These are phyloP conservation scores for Allium cepa DNA, from an alignment of 106 monocot species.

Conservation along the genomic window DNA sequence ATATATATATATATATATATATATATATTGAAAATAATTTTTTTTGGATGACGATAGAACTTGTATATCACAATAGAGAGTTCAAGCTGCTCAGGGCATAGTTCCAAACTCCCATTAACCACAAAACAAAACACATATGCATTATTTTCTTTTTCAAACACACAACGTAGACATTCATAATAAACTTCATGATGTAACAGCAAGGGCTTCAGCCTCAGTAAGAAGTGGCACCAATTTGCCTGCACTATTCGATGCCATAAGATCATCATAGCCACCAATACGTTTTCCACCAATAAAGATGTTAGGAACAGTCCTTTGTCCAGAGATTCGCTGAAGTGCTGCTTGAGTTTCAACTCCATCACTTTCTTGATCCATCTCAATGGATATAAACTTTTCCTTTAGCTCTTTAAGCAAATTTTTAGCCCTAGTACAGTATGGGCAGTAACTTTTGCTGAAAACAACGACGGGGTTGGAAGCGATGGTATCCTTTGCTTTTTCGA, in stretches of 20 bases:
- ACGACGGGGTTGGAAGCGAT: no score
- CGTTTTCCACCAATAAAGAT: slow-evolving; percentile 80
- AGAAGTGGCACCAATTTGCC: slow-evolving; percentile 77
- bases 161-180: not conserved
- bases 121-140: no score
- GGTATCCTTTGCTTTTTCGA: no score
- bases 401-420: slow-evolving; percentile 60
- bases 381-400: slow-evolving; percentile 41
- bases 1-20: no score
- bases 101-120: no score
- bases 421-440: slow-evolving; percentile 57
- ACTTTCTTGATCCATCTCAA: slow-evolving; percentile 71
- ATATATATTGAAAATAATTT: no score
- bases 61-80: no score
- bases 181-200: slow-evolving; percentile 9
- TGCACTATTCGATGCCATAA: slow-evolving; percentile 26
- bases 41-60: no score
- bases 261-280: slow-evolving; percentile 75
- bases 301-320: slow-evolving; percentile 89
- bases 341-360: slow-evolving; percentile 70
- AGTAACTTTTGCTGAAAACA: slow-evolving; percentile 63
- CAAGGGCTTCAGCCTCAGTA: slow-evolving; percentile 61
- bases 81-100: no score
- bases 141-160: no score
- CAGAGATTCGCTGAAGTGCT: slow-evolving; percentile 55